Base-by-base conservation (phyloP, 164 flowering plant genomes). In the Umbellularia californica region DNA sequence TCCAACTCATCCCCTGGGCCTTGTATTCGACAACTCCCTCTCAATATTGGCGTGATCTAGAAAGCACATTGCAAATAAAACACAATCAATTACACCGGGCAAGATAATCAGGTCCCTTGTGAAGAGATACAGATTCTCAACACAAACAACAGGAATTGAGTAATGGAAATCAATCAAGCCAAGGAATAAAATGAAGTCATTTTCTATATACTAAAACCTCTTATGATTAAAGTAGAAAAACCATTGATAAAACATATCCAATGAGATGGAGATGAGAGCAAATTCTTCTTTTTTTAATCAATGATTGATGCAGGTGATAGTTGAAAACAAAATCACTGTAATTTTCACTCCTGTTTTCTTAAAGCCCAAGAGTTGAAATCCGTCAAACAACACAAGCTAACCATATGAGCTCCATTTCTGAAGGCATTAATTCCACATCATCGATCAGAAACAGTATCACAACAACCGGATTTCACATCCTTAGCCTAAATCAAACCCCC, bases 31-130 rank as follows among this genome's bases (percentile, higher is more conserved):
- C 69, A 74, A 72, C 77, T 79, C 75, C 88, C 88, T 77, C 81
- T 79, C 79, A 82, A 72, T 20, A 84, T 83, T 82, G 90, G 85
- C n/a, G 87, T 84, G 51, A 87, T 82, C 92, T 87, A 85, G 35
- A 70, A 66, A 75, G 70, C 70, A 82, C 35, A 28, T 66, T 66
- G 28, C 6, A 14, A 66, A 66, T 15, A 66, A 33, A 19, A 24
- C 41, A 30, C 17, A 66, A 30, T 30, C 35, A 66, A 28, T 66
- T 66, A 66, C 69, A 12, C 28, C n/a, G 3, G 28, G 28, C 14
- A 66, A 33, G 28, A 66, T 66, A 13, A 66, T 25, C 69, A 66
- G 58, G 58, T 52, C 14, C 58, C 14, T 13, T 5, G 4, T 13
- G 19, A 52, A 52, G 17, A 52, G 19, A 52, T 52, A 13, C 19